A percentile compares a stretch with the other conserved stretches of the same genome.
Conservation (phyloP, 768 basidiomycete genomes). For the Pleurotus tuoliensis region DNA sequence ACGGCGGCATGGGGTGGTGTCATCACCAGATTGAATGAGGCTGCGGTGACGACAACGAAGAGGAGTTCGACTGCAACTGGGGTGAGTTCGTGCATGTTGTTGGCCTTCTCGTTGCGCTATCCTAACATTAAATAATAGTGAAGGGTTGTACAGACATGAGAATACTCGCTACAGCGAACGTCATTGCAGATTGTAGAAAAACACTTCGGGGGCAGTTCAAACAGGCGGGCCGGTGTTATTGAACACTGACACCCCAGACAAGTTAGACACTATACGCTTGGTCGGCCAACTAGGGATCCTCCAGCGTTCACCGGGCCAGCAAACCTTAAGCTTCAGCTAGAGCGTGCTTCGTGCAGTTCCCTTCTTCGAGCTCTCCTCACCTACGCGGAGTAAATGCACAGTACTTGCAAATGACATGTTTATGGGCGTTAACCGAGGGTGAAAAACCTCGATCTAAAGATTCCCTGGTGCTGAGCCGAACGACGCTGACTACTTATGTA, state of each 20-base stretch:
- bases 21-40: too few species aligned
- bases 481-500: too few species aligned
- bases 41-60: too few species aligned
- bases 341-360: too few species aligned
- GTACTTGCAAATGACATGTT: too few species aligned
- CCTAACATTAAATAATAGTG: neutral
- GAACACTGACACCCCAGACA: slow-evolving; percentile 53
- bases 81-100: too few species aligned
- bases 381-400: too few species aligned
- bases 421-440: too few species aligned
- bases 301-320: slow-evolving; percentile 49
- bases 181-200: slow-evolving; percentile 46
- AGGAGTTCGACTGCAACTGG: too few species aligned
- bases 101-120: neutral
- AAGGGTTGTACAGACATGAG: slow-evolving; percentile 60
- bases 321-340: slow-evolving; percentile 39
- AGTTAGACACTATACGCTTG: slow-evolving; percentile 45
- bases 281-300: slow-evolving; percentile 3
- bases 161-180: slow-evolving; percentile 51
- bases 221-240: slow-evolving; percentile 83
- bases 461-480: too few species aligned
- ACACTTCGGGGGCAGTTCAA: slow-evolving; percentile 81
- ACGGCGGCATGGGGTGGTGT: neutral
- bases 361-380: too few species aligned
- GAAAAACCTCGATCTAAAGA: too few species aligned